Evolutionary conservation across 805 yeast genomes (phyloP), one percentile per base, ranked within the genome.

Genomic region (Zygosaccharomyces siamensis): DNA sequence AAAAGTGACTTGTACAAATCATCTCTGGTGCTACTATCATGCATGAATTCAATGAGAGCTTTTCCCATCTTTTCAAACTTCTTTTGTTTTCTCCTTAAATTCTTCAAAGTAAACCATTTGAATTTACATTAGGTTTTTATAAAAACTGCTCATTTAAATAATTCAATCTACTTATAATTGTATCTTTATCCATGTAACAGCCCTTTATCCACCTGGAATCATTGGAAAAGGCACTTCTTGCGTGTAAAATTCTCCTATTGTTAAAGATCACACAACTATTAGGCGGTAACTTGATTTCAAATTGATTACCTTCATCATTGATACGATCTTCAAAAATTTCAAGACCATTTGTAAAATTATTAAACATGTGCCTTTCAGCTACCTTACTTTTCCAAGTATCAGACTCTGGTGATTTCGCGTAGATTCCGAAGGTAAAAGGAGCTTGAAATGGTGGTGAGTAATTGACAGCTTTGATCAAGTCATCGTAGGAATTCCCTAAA

Each of bases 361-460:
- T 67, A 54, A 82, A 78, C 7, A 74, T 57, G 37, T 69, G 66
- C 37, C 74, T 50, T 45, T 72, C 73, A 5, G 73, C 70, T 16
- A 68, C 55, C 32, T 72, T 75, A 12, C 65, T 70, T 6, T 69
- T 72, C 31, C 66, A 60, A 8, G 68, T 56, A 40, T 54, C 47
- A 26, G 55, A 47, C 23, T 63, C 56, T n/a, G 55, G 48, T n/a
- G 50, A 50, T 28, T 69, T 66, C 11, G 66, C 67, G 14, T 73
- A 71, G n/a, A 78, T 74, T 16, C 81, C 81, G 47, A 67, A 68
- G 53, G 84, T 88, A 49, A 81, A 78, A 1, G 92, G 92, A 0
- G 86, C 92, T 60, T 86, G 95, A 69, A 84, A 85, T 8, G 90
- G 92, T 2, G 95, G 93, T 0, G 92, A 81, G 63, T 85, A 86